Evolutionary conservation across 805 yeast genomes (phyloP).

Genomic region (Lachancea nothofagi): DNA sequence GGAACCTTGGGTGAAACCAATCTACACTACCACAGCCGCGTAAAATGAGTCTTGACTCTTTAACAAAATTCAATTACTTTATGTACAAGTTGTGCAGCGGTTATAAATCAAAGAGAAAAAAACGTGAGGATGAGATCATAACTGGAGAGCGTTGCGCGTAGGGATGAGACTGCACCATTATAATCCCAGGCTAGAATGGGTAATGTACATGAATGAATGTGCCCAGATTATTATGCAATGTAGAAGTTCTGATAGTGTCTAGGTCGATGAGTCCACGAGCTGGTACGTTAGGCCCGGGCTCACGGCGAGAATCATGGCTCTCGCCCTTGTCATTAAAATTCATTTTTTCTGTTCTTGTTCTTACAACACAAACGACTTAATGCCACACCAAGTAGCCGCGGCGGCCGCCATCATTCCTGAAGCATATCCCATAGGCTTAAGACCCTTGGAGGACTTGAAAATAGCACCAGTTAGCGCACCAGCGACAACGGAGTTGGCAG

Average conservation of each 20-base stretch:
- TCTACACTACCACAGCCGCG: slow-evolving; percentile 1
- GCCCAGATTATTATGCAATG: slow-evolving; percentile 5
- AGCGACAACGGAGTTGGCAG: slow-evolving; percentile 72
- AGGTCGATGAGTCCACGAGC: not conserved
- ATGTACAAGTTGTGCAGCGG: slow-evolving; percentile 22
- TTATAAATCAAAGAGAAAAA: slow-evolving; percentile 8
- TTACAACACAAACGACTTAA: slow-evolving; percentile 41
- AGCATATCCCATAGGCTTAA: slow-evolving; percentile 82
- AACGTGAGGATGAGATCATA: slow-evolving; percentile 6
- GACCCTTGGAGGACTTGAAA: slow-evolving; percentile 79
- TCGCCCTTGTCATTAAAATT: slow-evolving; percentile 1
- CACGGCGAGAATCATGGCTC: not conserved
- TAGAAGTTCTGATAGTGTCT: slow-evolving; percentile 2
- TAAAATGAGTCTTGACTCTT: not conserved
- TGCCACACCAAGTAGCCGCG: slow-evolving; percentile 89
- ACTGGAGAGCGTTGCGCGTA: not conserved
- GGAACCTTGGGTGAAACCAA: slow-evolving; percentile 3
- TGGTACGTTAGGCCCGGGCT: slow-evolving; percentile 1
- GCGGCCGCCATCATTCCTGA: slow-evolving; percentile 81
- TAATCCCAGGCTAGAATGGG: not conserved
- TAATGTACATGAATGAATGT: slow-evolving; percentile 4
- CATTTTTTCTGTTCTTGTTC: too few relatives aligned
- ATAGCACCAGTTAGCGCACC: slow-evolving; percentile 92
- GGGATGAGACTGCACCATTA: not conserved
- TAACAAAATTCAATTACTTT: slow-evolving; percentile 6